phyloP scores from a whole-genome alignment of 306 rosid genomes.

The Senna tora region DNA sequence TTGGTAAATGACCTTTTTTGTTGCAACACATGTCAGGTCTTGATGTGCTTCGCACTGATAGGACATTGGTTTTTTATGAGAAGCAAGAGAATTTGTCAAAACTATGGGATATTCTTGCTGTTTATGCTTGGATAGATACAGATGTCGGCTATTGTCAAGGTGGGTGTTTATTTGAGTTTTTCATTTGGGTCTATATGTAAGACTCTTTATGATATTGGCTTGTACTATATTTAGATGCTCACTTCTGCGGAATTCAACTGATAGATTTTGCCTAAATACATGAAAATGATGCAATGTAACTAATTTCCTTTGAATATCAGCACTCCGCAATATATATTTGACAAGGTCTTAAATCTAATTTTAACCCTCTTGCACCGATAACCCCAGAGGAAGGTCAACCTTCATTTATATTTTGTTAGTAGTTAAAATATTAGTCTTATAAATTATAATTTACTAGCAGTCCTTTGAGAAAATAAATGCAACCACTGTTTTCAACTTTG shows the following conservation, averaged over 20 bases:
- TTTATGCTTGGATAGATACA: conserved; percentile 85
- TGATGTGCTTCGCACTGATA: conserved; percentile 92
- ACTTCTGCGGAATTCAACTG: neutral
- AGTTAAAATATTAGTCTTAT: neutral
- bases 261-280: neutral
- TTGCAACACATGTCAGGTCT: conserved; percentile 61
- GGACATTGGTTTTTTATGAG: conserved; percentile 86
- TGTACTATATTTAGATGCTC: conserved; percentile 3
- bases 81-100: conserved; percentile 80
- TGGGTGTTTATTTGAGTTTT: conserved; percentile 39
- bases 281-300: neutral
- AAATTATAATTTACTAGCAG: neutral
- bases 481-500: conserved; percentile 13
- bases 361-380: neutral
- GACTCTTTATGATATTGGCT: neutral
- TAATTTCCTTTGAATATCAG: neutral
- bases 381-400: neutral
- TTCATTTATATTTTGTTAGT: neutral
- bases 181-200: neutral
- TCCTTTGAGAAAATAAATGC: conserved; percentile 1
- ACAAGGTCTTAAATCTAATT: neutral
- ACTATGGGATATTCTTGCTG: conserved; percentile 95
- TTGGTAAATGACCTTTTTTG: neutral
- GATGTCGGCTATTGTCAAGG: conserved; percentile 99
- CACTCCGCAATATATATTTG: neutral